Percentiles rank a stretch among this genome's conserved stretches.
These are phyloP conservation scores for Schizonepeta tenuifolia DNA, from an alignment of 257 asterid species.

Conservation along the genomic window DNA sequence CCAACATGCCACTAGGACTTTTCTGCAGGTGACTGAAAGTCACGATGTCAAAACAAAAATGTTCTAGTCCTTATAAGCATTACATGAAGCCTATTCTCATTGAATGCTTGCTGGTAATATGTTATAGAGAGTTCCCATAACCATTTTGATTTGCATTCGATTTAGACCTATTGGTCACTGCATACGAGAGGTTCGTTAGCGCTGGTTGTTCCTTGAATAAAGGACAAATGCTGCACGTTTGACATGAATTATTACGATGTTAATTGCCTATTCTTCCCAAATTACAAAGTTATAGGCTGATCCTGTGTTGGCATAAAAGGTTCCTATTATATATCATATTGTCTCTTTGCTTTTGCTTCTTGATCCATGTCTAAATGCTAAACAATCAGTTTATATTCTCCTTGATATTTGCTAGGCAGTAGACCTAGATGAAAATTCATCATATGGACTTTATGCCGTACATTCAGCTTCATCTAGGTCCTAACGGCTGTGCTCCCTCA, in stretches of 20 bases:
- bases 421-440: no score
- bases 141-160: conserved; percentile 4
- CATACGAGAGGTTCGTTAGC: background rate
- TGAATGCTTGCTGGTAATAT: background rate
- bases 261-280: conserved; percentile 1
- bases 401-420: no score
- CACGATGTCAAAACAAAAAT: background rate
- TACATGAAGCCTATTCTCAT: background rate
- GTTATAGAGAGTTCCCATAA: background rate
- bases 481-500: no score
- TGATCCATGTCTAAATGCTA: no score
- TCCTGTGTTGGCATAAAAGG: no score
- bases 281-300: no score
- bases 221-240: background rate
- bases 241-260: background rate
- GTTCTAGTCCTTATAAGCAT: background rate
- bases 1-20: conserved; percentile 2
- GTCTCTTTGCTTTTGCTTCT: no score
- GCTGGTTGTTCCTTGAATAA: background rate
- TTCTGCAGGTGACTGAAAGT: no score
- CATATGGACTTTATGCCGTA: no score
- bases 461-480: no score
- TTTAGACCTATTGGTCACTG: background rate
- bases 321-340: no score
- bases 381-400: no score